These are phyloP conservation scores for Dryadomyces quercus-mongolicae DNA, from an alignment of 2,329 filamentous ascomycete species.

Conservation along the genomic window DNA sequence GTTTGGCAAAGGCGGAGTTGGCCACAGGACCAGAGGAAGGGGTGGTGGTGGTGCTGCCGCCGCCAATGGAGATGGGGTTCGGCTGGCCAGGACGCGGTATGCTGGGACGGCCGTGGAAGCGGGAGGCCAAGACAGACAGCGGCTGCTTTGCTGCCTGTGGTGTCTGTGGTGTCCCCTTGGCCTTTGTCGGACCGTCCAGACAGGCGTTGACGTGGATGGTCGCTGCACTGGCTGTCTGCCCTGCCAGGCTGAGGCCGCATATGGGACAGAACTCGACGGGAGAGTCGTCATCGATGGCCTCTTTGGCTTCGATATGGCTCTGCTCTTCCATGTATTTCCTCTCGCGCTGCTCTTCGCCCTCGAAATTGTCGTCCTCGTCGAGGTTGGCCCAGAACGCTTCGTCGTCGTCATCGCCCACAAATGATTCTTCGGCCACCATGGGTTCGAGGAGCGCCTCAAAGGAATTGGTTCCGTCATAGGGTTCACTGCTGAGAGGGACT, in stretches of 20 bases:
- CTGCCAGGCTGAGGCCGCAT: constrained; percentile 53
- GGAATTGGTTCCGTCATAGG: not conserved
- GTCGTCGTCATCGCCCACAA: constrained; percentile 10
- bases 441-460: not conserved
- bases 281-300: constrained; percentile 23
- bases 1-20: constrained; percentile 72
- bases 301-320: constrained; percentile 49
- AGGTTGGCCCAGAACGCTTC: constrained; percentile 34
- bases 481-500: not conserved
- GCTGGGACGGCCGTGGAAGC: constrained; percentile 54
- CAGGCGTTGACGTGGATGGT: constrained; percentile 86
- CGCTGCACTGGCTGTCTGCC: constrained; percentile 52
- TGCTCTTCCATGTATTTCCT: constrained; percentile 68
- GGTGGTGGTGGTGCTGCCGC: constrained; percentile 9
- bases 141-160: constrained; percentile 15
- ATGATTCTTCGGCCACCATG: not conserved
- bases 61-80: constrained; percentile 57
- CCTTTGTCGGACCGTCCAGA: constrained; percentile 46
- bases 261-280: constrained; percentile 55
- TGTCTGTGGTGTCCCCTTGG: constrained; percentile 2
- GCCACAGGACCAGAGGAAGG: constrained; percentile 9
- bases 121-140: constrained; percentile 30
- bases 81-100: constrained; percentile 68
- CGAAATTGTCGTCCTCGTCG: constrained; percentile 29
- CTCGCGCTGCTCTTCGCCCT: constrained; percentile 36